Evolutionary conservation across 1,284 basidiomycete species (phyloP).

Genomic region (Cystobasidiaceae sp.): DNA sequence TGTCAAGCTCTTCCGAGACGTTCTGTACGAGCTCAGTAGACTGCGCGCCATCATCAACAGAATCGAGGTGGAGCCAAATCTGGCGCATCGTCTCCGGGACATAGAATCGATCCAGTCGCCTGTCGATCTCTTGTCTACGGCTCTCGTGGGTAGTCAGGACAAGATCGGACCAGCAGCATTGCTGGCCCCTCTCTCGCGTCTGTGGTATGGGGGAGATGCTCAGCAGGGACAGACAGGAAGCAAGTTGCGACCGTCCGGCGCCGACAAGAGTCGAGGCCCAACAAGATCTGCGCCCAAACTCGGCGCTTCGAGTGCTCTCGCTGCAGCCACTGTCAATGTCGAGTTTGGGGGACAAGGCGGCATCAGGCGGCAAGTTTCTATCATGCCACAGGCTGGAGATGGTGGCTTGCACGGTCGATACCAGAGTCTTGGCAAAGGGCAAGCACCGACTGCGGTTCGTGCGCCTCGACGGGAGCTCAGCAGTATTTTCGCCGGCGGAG

Average conservation of each 20-base stretch:
- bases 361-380: constrained; percentile 20
- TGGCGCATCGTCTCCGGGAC: constrained; percentile 67
- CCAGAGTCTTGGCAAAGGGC: constrained; percentile 12
- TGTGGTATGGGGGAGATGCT: constrained; percentile 51
- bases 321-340: constrained; percentile 82
- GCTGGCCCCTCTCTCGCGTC: constrained; percentile 68
- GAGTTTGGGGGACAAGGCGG: constrained; percentile 73
- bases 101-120: constrained; percentile 32
- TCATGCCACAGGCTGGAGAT: constrained; percentile 25
- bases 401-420: constrained; percentile 5
- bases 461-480: constrained; percentile 33
- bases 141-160: background rate
- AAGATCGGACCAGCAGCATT: constrained; percentile 6
- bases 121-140: background rate
- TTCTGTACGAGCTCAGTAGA: constrained; percentile 75
- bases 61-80: constrained; percentile 76
- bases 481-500: constrained; percentile 41
- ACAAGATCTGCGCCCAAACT: constrained; percentile 69
- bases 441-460: background rate
- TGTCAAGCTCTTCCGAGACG: constrained; percentile 78
- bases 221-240: background rate
- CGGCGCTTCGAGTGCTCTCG: constrained; percentile 72
- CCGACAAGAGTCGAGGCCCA: too few species aligned
- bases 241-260: background rate
- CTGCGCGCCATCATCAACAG: constrained; percentile 82